These are phyloP conservation scores for Hyparrhenia diplandra DNA, from an alignment of 176 grass and related monocot species.

Conservation along the genomic window DNA sequence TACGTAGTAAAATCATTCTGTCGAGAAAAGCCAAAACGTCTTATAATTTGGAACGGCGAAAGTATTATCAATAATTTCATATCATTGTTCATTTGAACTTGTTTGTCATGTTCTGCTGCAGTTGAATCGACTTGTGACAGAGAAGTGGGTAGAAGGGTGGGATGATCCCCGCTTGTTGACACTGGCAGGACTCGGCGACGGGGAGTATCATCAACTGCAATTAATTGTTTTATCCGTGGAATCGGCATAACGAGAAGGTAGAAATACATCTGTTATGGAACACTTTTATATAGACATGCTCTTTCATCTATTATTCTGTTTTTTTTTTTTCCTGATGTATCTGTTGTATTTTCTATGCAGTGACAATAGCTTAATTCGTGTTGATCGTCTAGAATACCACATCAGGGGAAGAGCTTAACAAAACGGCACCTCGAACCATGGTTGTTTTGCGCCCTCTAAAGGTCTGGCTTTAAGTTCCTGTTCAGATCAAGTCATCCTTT, in stretches of 20 bases:
- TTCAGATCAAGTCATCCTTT: constrained; percentile 10
- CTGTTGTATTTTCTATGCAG: constrained; percentile 46
- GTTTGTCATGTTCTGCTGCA: constrained; percentile 21
- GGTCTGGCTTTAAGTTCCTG: constrained; percentile 42
- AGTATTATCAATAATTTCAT: background rate
- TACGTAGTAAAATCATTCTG: background rate
- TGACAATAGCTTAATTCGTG: constrained; percentile 92
- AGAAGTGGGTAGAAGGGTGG: constrained; percentile 98
- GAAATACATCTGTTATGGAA: background rate
- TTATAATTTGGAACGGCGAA: background rate
- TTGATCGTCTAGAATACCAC: constrained; percentile 89
- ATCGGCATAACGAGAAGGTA: constrained; percentile 99
- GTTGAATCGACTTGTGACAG: constrained; percentile 90
- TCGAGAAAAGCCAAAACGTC: background rate
- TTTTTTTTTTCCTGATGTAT: constrained; percentile 6
- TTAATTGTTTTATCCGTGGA: constrained; percentile 93
- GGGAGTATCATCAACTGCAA: constrained; percentile 82
- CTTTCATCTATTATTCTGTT: constrained; percentile 1
- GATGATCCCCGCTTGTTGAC: constrained; percentile 97
- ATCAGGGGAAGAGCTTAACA: constrained; percentile 98
- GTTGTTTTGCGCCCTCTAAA: constrained; percentile 90
- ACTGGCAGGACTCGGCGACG: constrained; percentile 76
- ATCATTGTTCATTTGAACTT: background rate
- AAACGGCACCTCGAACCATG: constrained; percentile 73
- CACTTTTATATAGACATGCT: background rate